Evolutionary conservation across 2,329 filamentous ascomycete genomes (phyloP), one percentile per base, ranked within the genome.

Genomic region (Thielaviopsis punctulata): DNA sequence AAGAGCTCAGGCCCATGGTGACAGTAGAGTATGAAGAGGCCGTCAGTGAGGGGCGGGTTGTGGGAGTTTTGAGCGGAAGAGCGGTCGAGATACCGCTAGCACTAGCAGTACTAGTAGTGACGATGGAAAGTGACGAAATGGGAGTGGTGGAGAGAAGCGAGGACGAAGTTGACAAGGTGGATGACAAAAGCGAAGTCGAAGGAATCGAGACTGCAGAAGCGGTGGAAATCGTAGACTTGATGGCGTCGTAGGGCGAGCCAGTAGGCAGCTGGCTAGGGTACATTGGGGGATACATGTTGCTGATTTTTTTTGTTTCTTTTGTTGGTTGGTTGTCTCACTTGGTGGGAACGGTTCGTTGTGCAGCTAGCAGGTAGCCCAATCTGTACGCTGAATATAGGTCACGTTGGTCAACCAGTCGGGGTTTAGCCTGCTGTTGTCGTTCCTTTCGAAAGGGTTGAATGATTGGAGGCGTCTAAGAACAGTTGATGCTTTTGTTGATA

Each of bases 1-100:
- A 57, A 15, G 64, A 60, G 19, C 62, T 55, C n/a, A 62, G 56
- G 57, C 64, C 59, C 45, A 61, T 56, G 55, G 55, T 56, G 23
- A 50, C 49, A 36, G 52, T 48, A 23, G 55, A 53, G 46, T 21
- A 51, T 30, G 27, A 30, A 36, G 45, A 56, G n/a, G 41, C 55
- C 49, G 47, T 39, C 46, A 41, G 49, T 12, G 50, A 52, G 18
- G 50, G 36, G 19, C 30, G 45, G 27, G 45, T 39, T 39, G 27
- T 23, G 19, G 43, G 25, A 27, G 44, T 48, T 23, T 27, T n/a
- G 33, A 43, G 21, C n/a, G 33, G 36, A 24, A 50, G 18, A 19
- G 36, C 9, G 36, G 36, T 41, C 36, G 36, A 41, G 36, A 41
- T 36, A n/a, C 7, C n/a, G n/a, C 36, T 41, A 19, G 8, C 10